Conservation (phyloP, 176 grass and related monocot species). For the Coix lacrymajobi region DNA sequence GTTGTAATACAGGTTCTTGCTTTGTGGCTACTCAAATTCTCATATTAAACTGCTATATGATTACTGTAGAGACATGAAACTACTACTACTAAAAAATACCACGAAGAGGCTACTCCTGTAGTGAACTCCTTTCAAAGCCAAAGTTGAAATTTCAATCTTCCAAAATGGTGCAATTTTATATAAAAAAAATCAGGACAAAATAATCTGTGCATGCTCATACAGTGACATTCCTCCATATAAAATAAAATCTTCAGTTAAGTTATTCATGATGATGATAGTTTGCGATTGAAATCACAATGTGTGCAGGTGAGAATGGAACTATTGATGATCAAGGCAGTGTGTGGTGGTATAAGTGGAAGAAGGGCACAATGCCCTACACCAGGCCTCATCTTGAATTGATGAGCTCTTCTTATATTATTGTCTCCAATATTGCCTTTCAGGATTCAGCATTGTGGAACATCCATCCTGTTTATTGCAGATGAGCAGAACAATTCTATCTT, state of each 20-base stretch:
- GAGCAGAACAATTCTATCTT: too few species aligned
- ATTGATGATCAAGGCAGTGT: constrained; percentile 81
- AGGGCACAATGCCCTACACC: constrained; percentile 64
- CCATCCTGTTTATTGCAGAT: not conserved
- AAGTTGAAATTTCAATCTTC: not conserved
- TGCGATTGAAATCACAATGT: constrained; percentile 40
- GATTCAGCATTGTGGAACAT: too few species aligned
- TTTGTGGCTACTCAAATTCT: not conserved
- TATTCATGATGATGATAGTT: not conserved
- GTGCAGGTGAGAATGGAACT: too few species aligned
- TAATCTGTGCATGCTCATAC: not conserved
- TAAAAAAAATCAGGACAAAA: not conserved
- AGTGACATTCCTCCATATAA: not conserved
- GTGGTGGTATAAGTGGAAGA: constrained; percentile 97
- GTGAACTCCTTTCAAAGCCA: not conserved
- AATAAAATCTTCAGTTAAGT: not conserved
- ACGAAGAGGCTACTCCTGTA: not conserved
- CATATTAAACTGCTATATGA: not conserved
- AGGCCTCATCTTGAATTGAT: constrained; percentile 71
- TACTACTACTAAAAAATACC: not conserved
- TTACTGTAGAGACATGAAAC: too few species aligned
- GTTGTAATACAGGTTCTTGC: constrained; percentile 56
- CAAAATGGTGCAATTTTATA: not conserved
- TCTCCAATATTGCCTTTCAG: too few species aligned
- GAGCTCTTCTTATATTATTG: constrained; percentile 21